Base-by-base conservation (phyloP, 2,329 filamentous ascomycete species). In the Clarireedia homoeocarpa region DNA sequence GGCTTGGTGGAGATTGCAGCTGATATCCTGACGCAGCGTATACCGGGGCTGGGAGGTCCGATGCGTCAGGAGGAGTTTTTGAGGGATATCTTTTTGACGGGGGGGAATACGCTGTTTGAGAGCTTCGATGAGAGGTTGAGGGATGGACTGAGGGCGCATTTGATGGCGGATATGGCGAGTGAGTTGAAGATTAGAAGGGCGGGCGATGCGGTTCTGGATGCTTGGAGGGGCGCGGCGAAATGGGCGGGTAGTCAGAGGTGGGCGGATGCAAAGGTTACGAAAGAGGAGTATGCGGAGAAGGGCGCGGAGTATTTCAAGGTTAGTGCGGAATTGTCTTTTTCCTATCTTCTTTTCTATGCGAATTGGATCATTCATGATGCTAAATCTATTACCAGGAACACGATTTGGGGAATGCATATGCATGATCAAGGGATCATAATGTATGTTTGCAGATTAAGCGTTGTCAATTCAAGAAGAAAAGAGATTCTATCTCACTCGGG, bases 231-330 rank as follows among this genome's bases (percentile, higher is more conserved):
- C 6, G 94, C 94, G 1, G 92, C 94, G 12, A 78, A 82, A 59
- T 99, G 94, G 92, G 88, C 86, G 17, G 66, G 80, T 12, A 77
- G 78, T 1, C 69, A 75, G 34, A 77, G 77, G 20, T 84, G 84
- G 73, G 82, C 78, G 69, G 72, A 74, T 38, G 83, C 83, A 4
- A 86, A 83, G 59, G 80, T 99, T 44, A 88, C 85, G 1, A 83
- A 81, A 65, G 86, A 86, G 62, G 94, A 97, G 72, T 99, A 90
- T 73, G 71, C 82, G 64, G 94, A 99, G 76, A 96, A 95, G 77
- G 94, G 94, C 1, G 78, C 84, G 23, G 92, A 97, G 65, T 97
- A 97, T 75, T 80, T 97, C 70, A 96, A 95, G 83, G 91, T 69
- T 63, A 49, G 65, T 59, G 44, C 26, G 10, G 20, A 23, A 7